Evolutionary conservation across 495 filamentous ascomycete species (phyloP).

Genomic region (Hypomontagnella monticulosa): DNA sequence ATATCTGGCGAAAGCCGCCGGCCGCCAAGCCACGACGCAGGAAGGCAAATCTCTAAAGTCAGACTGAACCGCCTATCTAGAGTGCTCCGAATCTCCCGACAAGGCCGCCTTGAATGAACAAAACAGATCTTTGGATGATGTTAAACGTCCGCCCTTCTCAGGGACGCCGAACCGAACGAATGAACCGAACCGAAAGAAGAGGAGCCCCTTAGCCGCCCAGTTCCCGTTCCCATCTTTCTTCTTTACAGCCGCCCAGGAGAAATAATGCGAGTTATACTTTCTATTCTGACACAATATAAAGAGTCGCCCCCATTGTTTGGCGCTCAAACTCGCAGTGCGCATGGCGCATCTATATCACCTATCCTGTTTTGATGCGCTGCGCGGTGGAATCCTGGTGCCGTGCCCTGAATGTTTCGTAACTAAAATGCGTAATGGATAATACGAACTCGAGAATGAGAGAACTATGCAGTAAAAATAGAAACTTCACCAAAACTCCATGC

Average conservation of each 20-base stretch:
- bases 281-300: slow-evolving; percentile 41
- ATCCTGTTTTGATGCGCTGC: slow-evolving; percentile 46
- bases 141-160: slow-evolving; percentile 26
- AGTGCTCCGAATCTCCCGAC: slow-evolving; percentile 14
- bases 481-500: slow-evolving; percentile 41
- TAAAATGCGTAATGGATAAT: slow-evolving; percentile 35
- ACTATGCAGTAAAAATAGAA: slow-evolving; percentile 32
- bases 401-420: slow-evolving; percentile 30
- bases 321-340: slow-evolving; percentile 42
- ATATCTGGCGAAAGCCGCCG: slow-evolving; percentile 11
- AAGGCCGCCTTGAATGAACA: slow-evolving; percentile 23
- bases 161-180: slow-evolving; percentile 15
- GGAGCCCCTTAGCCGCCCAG: slow-evolving; percentile 13
- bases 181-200: slow-evolving; percentile 11
- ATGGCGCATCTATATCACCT: slow-evolving; percentile 43
- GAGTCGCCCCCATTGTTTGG: slow-evolving; percentile 26
- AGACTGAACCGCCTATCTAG: slow-evolving; percentile 22
- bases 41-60: slow-evolving; percentile 15
- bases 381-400: slow-evolving; percentile 42
- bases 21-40: slow-evolving; percentile 4
- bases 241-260: slow-evolving; percentile 26
- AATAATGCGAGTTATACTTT: slow-evolving; percentile 42
- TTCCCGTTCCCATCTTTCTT: slow-evolving; percentile 27
- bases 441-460: slow-evolving; percentile 30
- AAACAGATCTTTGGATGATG: slow-evolving; percentile 24